These are phyloP conservation scores for Obelidium mucronatum DNA, from an alignment of 192 early-diverging fungal species.

Conservation along the genomic window DNA sequence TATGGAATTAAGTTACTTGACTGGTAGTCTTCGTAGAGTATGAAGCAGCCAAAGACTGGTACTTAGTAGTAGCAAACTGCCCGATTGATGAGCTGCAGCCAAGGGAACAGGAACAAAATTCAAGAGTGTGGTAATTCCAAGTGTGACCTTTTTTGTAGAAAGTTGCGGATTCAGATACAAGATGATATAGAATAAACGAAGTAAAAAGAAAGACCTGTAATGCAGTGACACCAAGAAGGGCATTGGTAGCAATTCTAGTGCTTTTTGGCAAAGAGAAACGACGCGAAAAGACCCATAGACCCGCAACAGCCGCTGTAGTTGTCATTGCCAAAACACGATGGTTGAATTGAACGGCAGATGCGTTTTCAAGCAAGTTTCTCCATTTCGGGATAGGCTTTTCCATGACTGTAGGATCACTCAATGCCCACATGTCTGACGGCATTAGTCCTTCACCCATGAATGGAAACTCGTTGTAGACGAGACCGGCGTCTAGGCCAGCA, in stretches of 20 bases:
- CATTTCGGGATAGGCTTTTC: slow-evolving; percentile 68
- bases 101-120: slow-evolving; percentile 92
- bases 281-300: slow-evolving; percentile 79
- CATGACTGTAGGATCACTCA: slow-evolving; percentile 45
- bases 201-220: slow-evolving; percentile 77
- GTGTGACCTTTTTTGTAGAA: slow-evolving; percentile 54
- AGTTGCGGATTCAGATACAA: too few relatives aligned
- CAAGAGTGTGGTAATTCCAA: slow-evolving; percentile 93
- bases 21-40: slow-evolving; percentile 46
- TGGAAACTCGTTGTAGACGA: slow-evolving; percentile 98
- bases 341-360: slow-evolving; percentile 92
- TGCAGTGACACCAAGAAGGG: slow-evolving; percentile 74
- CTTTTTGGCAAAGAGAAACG: slow-evolving; percentile 73
- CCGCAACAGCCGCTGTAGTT: slow-evolving; percentile 74
- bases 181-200: slow-evolving; percentile 86
- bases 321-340: slow-evolving; percentile 91
- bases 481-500: slow-evolving; percentile 94
- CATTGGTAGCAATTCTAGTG: slow-evolving; percentile 73
- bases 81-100: slow-evolving; percentile 95
- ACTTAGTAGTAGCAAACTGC: slow-evolving; percentile 85
- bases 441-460: slow-evolving; percentile 88
- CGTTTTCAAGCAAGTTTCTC: slow-evolving; percentile 94
- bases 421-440: slow-evolving; percentile 68
- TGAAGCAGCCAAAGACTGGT: slow-evolving; percentile 82
- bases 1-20: too few relatives aligned